Evolutionary conservation across 1,139 yeast species (phyloP).

Genomic region (Taiozyma onychis): DNA sequence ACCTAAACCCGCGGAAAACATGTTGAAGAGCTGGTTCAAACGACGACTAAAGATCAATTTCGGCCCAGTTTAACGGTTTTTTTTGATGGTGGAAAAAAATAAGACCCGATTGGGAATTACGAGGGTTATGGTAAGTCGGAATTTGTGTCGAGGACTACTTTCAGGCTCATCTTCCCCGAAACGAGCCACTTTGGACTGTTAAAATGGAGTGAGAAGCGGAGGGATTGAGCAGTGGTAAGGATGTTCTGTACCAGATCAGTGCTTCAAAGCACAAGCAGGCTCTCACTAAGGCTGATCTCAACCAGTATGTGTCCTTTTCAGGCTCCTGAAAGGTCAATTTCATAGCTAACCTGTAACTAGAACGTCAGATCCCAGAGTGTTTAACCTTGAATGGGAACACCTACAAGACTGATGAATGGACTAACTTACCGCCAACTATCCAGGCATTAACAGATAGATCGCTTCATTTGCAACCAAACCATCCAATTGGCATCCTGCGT

Average conservation of each 20-base stretch:
- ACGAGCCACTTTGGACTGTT: neutral
- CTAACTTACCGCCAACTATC: conserved; percentile 79
- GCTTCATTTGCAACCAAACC: conserved; percentile 66
- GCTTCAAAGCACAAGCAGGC: neutral
- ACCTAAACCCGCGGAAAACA: conserved; percentile 10
- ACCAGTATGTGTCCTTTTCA: neutral
- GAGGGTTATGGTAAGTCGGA: neutral
- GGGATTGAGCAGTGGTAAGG: neutral
- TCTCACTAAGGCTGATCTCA: neutral
- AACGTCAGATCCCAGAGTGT: conserved; percentile 17
- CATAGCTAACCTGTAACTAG: neutral
- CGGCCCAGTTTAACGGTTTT: neutral
- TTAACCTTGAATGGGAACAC: conserved; percentile 43
- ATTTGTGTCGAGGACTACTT: no score
- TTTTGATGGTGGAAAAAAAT: neutral
- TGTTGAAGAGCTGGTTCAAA: neutral
- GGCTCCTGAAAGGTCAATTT: no score
- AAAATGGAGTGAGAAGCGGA: neutral
- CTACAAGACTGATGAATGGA: conserved; percentile 69
- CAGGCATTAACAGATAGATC: conserved; percentile 63
- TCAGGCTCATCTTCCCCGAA: neutral
- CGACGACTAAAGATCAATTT: neutral
- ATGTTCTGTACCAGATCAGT: neutral
- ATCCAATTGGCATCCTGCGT: conserved; percentile 86
- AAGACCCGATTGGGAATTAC: neutral